Evolutionary conservation across 805 yeast species (phyloP), one percentile per base, ranked within the genome.

Genomic region (Diddensiella transvaalensis): DNA sequence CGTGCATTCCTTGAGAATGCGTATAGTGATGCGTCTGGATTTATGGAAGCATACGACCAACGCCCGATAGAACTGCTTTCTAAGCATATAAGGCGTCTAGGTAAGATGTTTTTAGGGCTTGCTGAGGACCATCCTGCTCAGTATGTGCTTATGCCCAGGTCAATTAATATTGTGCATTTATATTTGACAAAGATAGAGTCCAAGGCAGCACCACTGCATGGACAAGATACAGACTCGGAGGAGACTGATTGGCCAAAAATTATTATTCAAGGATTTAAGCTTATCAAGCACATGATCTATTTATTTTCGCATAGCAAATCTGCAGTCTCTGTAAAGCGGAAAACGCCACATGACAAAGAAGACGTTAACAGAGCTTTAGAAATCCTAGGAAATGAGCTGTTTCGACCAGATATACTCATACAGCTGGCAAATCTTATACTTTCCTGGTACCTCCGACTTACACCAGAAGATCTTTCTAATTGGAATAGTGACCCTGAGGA

Each of bases 401-500:
- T 87, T 63, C 77, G 84, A 3, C 75, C 77, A 6, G 71, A 73
- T 1, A 69, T 82, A 11, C 68, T 87, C 18, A 72, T 72, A 22
- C 75, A 77, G 21, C 64, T 91, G 10, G 76, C 87, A 10, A 85
- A 84, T 51, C 66, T 85, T 38, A 69, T 90, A 30, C 81, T 89
- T 50, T 72, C 75, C 36, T 83, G 83, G 79, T 90, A 87, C 64
- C 71, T 93, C 53, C 77, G 83, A 48, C 65, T 90, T 42, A 78
- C 82, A 50, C 88, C 91, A 0, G 65, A 76, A 1, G 97, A 90
- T 61, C 64, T 91, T 42, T 95, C 86, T 57, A 70, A 79, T 33
- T 93, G 98, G 98, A 63, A 73, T 10, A 64, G 76, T 15, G 96
- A 89, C 51, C 96, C 98, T 0, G 98, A 89, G 63, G 96, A 88